These are phyloP conservation scores for Fusarium sp. DNA, from an alignment of 2,329 filamentous ascomycete species.

Conservation along the genomic window DNA sequence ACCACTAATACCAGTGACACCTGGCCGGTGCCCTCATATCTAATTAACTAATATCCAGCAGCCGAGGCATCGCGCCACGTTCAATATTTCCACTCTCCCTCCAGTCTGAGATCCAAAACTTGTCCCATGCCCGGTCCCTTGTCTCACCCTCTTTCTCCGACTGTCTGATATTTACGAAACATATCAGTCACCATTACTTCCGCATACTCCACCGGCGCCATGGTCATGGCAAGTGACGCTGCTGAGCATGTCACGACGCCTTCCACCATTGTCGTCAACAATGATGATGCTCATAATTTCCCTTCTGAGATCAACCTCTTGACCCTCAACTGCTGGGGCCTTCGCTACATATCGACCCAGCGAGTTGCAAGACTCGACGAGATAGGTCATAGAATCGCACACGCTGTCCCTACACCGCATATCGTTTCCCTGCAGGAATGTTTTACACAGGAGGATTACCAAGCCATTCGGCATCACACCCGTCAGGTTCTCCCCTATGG, in stretches of 20 bases:
- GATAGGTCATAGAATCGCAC: conserved; percentile 83
- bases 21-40: conserved; percentile 12
- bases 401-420: conserved; percentile 73
- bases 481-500: conserved; percentile 81
- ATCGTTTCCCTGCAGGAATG: conserved; percentile 96
- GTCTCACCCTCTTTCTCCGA: neutral
- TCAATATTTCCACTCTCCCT: neutral
- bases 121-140: neutral
- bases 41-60: conserved; percentile 37
- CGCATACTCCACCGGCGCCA: conserved; percentile 26
- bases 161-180: neutral
- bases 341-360: conserved; percentile 84
- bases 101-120: neutral
- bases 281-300: conserved; percentile 43
- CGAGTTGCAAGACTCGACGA: conserved; percentile 81
- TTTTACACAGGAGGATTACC: conserved; percentile 88
- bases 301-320: conserved; percentile 77
- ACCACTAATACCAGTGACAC: conserved; percentile 13
- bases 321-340: conserved; percentile 96
- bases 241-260: conserved; percentile 32
- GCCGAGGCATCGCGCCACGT: conserved; percentile 15
- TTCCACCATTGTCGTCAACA: conserved; percentile 24
- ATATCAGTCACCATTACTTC: conserved; percentile 18
- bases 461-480: conserved; percentile 78
- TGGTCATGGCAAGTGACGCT: conserved; percentile 34